A percentile compares a stretch with the other conserved stretches of the same genome.
Evolutionary conservation across 2,329 filamentous ascomycete species (phyloP).

Genomic region (Ploettnerulaceae sp.): DNA sequence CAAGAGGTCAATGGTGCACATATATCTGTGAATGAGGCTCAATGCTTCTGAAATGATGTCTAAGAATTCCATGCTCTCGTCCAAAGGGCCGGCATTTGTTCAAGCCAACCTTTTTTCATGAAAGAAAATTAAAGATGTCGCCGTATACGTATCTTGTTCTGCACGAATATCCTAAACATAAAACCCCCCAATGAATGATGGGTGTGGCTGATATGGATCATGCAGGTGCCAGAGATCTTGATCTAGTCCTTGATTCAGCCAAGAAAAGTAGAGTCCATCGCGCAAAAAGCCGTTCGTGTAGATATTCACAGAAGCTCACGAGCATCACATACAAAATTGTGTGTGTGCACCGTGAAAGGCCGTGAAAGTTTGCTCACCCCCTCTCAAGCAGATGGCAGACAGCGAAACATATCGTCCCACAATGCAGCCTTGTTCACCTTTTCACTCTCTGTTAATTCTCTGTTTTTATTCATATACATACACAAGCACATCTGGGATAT

Average conservation of each 20-base stretch:
- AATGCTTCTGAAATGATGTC: not conserved
- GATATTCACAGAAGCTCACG: conserved; percentile 16
- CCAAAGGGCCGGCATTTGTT: no score
- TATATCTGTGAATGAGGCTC: no score
- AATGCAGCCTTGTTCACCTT: conserved; percentile 20
- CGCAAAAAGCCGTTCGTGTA: conserved; percentile 10
- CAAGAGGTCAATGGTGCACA: not conserved
- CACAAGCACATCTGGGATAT: conserved; percentile 19
- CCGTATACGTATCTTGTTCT: no score
- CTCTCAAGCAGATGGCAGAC: no score
- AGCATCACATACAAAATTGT: conserved; percentile 16
- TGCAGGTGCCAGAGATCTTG: no score
- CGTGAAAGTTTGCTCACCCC: conserved; percentile 17
- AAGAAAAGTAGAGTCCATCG: conserved; percentile 4
- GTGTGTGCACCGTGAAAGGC: conserved; percentile 8
- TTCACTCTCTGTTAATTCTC: conserved; percentile 5
- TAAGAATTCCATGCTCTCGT: no score
- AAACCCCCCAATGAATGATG: no score
- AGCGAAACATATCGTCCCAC: no score
- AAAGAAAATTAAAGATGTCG: no score
- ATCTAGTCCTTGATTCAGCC: conserved; percentile 8
- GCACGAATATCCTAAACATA: no score
- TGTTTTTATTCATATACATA: not conserved
- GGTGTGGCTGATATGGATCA: conserved; percentile 22
- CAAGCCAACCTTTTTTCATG: no score